A percentile compares a stretch with the other conserved stretches of the same genome.
phyloP scores from a whole-genome alignment of 148 eudicot species.

The Chenopodium album region DNA sequence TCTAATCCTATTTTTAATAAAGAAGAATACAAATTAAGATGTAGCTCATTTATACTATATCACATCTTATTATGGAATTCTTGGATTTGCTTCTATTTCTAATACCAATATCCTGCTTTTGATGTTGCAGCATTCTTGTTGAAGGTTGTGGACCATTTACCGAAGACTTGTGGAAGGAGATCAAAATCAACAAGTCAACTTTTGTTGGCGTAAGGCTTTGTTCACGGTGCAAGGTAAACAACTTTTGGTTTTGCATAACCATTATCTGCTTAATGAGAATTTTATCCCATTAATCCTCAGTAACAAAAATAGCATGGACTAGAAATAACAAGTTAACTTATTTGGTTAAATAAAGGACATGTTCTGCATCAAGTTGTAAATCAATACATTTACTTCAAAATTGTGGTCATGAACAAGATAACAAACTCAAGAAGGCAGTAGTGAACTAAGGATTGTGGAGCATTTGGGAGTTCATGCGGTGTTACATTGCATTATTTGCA shows the following conservation, averaged over 20 bases:
- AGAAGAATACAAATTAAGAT: background rate
- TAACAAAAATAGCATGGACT: background rate
- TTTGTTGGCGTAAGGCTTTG: constrained; percentile 83
- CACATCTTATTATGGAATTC: background rate
- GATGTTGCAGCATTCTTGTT: constrained; percentile 64
- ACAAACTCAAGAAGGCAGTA: background rate
- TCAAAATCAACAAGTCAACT: constrained; percentile 53
- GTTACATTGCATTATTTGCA: background rate
- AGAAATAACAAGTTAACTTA: background rate
- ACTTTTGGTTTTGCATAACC: background rate
- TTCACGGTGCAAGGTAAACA: constrained; percentile 82
- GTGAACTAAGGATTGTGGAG: background rate
- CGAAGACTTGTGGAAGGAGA: constrained; percentile 92
- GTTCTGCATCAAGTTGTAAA: background rate
- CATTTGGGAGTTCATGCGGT: background rate
- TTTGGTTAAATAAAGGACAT: background rate
- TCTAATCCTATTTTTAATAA: background rate
- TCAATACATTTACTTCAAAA: background rate
- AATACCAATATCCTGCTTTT: background rate
- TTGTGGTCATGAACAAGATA: background rate
- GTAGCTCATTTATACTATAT: background rate
- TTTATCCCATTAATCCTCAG: background rate
- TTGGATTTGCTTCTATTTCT: background rate
- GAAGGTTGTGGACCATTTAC: constrained; percentile 83
- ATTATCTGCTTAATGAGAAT: background rate